These are phyloP conservation scores for Penicillium sp. DNA, from an alignment of 2,329 filamentous ascomycete genomes.

Conservation along the genomic window DNA sequence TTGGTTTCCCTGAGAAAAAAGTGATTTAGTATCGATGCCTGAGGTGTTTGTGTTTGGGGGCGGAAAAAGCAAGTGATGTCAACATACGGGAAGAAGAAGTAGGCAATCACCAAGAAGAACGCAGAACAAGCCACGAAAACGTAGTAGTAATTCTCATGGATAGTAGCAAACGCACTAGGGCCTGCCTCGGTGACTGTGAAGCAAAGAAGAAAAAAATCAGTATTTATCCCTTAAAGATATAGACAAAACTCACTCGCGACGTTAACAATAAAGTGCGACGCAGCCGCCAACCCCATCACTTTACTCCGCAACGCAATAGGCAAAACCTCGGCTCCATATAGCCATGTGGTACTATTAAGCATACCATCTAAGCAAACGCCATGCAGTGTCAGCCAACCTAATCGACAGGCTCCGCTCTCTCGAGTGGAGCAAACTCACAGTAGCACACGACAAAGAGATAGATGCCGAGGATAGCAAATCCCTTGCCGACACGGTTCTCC, in stretches of 20 bases:
- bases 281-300: constrained; percentile 60
- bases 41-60: not conserved
- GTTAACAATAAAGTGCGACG: constrained; percentile 60
- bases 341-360: constrained; percentile 60
- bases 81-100: constrained; percentile 59
- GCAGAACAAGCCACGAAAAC: constrained; percentile 60
- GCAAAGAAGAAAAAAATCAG: not conserved
- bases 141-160: constrained; percentile 65
- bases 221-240: too few relatives aligned
- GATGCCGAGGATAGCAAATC: constrained; percentile 63
- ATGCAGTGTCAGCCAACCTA: not conserved
- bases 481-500: constrained; percentile 60
- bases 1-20: constrained; percentile 47
- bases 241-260: constrained; percentile 50
- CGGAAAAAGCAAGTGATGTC: not conserved
- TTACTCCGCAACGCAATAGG: constrained; percentile 59
- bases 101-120: constrained; percentile 58
- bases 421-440: constrained; percentile 43
- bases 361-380: constrained; percentile 46
- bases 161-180: constrained; percentile 60
- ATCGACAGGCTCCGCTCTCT: not conserved
- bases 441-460: constrained; percentile 63
- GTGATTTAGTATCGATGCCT: constrained; percentile 8
- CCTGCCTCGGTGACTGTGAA: constrained; percentile 60
- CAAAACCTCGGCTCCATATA: constrained; percentile 61